Evolutionary conservation across 306 rosid genomes (phyloP).

Genomic region (Begonia masoniana): DNA sequence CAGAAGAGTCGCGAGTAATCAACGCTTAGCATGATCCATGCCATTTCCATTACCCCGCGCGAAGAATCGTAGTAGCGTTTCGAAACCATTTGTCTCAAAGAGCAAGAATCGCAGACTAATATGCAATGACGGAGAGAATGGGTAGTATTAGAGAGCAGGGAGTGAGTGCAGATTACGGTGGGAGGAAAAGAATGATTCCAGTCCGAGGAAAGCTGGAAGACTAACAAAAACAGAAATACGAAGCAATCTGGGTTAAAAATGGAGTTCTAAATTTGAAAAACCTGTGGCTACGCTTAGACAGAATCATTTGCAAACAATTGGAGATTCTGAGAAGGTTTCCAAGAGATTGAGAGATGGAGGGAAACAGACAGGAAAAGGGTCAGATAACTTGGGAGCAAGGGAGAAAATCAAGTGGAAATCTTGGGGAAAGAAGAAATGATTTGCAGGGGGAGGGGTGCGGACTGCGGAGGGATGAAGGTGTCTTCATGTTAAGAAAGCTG

Average conservation of each 20-base stretch:
- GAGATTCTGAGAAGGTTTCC: conserved; percentile 8
- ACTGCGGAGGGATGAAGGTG: no score
- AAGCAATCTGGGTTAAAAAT: conserved; percentile 13
- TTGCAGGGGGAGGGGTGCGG: no score
- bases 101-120: conserved; percentile 10
- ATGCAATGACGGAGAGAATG: no score
- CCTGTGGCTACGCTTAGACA: conserved; percentile 40
- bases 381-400: no score
- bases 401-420: no score
- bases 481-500: no score
- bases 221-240: conserved; percentile 12
- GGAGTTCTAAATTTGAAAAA: conserved; percentile 41
- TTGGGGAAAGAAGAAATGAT: no score
- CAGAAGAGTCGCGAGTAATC: conserved; percentile 59
- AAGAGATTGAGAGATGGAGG: conserved; percentile 3
- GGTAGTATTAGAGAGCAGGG: no score
- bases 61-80: conserved; percentile 25
- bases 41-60: conserved; percentile 36
- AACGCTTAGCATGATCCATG: conserved; percentile 42
- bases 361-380: conserved; percentile 1
- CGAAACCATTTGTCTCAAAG: conserved; percentile 31
- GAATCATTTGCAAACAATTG: conserved; percentile 35
- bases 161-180: no score
- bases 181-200: neutral
- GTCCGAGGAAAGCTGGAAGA: neutral